Base-by-base conservation (phyloP, 768 basidiomycete species). In the Fistulinella prunicolor region DNA sequence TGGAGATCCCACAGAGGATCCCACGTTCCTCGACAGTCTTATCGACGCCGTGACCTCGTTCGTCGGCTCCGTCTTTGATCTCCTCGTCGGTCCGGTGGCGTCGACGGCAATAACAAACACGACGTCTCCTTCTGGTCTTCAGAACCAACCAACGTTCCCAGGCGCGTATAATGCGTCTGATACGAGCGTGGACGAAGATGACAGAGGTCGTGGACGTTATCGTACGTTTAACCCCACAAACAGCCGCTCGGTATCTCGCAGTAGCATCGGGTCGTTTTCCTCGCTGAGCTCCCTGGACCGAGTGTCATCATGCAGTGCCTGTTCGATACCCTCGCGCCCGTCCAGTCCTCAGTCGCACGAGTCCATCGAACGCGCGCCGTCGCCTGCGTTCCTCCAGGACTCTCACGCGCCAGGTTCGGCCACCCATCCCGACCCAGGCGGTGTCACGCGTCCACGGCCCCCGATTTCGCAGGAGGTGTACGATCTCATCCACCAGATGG, bases 201-300 rank as follows among this genome's bases (percentile, higher is more conserved):
- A 32, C 3, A 26, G 28, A 32, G 47, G 37, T 13, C 62, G 53
- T 38, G 17, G 40, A n/a, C 44, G 19, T 9, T 16, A 34, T 5
- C 47, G 26, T 29, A 21, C 14, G 22, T 8, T 37, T 30, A 41
- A 36, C 42, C 39, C 22, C 19, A 38, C 28, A 35, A 51, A 37
- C 32, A 42, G 40, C 29, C 56, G 40, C 13, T 14, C 34, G 12
- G 47, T 54, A 55, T 35, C 71, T 53, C 17, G 66, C 36, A 45
- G 54, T 22, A 77, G 70, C 47, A 44, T 46, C 0, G 52, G 50
- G 26, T 70, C 71, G 0, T 73, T 75, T 49, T 73, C 79, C 10
- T 79, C 77, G 0, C 40, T 80, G 24, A 81, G 80, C 45, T 77
- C 80, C 5, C 56, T 81, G 1, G 69, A 71, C 3, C 66, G 56